A percentile compares a stretch with the other conserved stretches of the same genome.
phyloP scores from a whole-genome alignment of 345 rosid genomes.

The Hibiscus mutabilis region DNA sequence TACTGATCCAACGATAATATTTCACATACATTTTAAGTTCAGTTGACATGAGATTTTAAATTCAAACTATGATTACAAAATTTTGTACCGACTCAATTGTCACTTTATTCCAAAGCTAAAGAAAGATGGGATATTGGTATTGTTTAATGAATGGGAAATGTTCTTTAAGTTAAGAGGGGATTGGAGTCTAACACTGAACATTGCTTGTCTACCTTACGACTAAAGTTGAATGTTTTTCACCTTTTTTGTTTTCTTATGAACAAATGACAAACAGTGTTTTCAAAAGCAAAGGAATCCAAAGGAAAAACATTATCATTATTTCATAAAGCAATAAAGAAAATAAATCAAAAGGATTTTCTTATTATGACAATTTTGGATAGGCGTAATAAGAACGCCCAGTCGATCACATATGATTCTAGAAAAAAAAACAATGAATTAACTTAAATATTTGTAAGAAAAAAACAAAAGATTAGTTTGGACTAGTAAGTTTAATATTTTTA shows the following conservation, averaged over 20 bases:
- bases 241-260: background rate
- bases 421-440: too few species aligned
- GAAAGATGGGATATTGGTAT: background rate
- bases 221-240: background rate
- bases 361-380: too few species aligned
- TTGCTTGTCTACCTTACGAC: conserved; percentile 7
- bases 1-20: too few species aligned
- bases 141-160: background rate
- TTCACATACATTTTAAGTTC: too few species aligned
- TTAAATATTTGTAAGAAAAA: too few species aligned
- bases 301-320: background rate
- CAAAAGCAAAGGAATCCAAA: background rate
- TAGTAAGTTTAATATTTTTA: too few species aligned
- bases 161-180: background rate
- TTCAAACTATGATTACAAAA: too few species aligned
- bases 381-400: too few species aligned
- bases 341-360: background rate
- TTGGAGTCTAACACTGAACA: background rate
- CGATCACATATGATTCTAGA: too few species aligned
- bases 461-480: too few species aligned
- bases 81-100: background rate
- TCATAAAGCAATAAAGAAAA: background rate
- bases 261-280: background rate
- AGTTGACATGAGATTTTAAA: too few species aligned
- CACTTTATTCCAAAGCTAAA: conserved; percentile 19